phyloP scores from a whole-genome alignment of 306 rosid species.

The Cyclanthera cordifolia region DNA sequence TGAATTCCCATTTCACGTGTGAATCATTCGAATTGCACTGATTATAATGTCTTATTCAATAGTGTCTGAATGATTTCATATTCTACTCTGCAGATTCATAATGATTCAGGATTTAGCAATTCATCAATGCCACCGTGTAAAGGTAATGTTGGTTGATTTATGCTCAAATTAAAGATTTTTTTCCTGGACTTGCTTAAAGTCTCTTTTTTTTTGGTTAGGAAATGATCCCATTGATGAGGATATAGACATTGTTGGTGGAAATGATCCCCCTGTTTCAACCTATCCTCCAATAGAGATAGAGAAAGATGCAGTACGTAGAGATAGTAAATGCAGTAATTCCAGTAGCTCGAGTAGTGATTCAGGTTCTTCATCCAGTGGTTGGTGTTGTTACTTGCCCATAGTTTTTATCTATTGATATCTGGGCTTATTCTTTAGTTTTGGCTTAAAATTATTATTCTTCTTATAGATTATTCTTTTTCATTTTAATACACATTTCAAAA shows the following conservation, averaged over 20 bases:
- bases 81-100: constrained; percentile 38
- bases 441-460: constrained; percentile 10
- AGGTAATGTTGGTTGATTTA: constrained; percentile 28
- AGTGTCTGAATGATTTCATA: constrained; percentile 13
- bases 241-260: constrained; percentile 81
- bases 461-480: background rate
- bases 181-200: background rate
- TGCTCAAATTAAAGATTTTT: background rate
- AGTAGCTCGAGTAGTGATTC: constrained; percentile 75
- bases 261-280: constrained; percentile 70
- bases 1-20: background rate
- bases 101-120: constrained; percentile 69
- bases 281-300: constrained; percentile 71
- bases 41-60: background rate
- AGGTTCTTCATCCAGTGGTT: constrained; percentile 91
- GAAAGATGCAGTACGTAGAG: constrained; percentile 47
- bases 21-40: background rate
- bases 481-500: background rate
- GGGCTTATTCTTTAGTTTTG: constrained; percentile 5
- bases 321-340: constrained; percentile 61
- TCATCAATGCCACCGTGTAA: constrained; percentile 57
- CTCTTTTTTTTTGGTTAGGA: constrained; percentile 32
- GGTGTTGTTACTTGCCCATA: constrained; percentile 31
- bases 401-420: background rate
- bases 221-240: constrained; percentile 71